Base-by-base conservation (phyloP, 495 filamentous ascomycete species). In the Tuber borchii region DNA sequence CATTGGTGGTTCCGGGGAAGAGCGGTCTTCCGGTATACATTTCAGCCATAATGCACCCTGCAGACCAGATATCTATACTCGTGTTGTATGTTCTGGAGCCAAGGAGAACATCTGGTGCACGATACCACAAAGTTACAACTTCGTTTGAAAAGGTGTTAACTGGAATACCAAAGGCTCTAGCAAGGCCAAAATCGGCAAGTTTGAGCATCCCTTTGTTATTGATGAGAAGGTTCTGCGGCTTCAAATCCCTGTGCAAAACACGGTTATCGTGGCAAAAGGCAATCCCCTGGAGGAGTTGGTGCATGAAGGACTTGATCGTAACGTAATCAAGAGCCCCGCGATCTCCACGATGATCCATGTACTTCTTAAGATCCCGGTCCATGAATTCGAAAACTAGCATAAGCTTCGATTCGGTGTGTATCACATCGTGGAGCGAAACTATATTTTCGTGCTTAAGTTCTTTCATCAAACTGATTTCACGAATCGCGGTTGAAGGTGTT, bases 381-480 rank as follows among this genome's bases (percentile, higher is more conserved):
- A 99, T 97, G 84, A 91, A 97, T 84, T 99, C 95, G 79, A 97
- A 97, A 20, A 99, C 95, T 51, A 99, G 91, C 93, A 98, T 98
- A 68, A 99, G 89, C 84, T 99, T 99, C 86, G 98, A 97, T 85
- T 99, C 95, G 74, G 95, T 98, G 83, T 99, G 95, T 80, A 99
- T 97, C 45, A 99, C 97, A 86, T 99, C 96, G 87, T 98, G 91
- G 1, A 99, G 91, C 71, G 92, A 94, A 74, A 99, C 95, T 76
- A 98, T 97, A 83, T 97, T 97, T 81, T 97, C 93, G 85, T 99
- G 93, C 85, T 97, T 98, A 82, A 98, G 89, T 85, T 99, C 95
- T 85, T 99, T 99, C 92, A 99, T 97, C 43, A 99, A 87, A 0
- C 93, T 97, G 82, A 99, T 99, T 85, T 99, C 95, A 69, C 95